Evolutionary conservation across 345 rosid genomes (phyloP).

Genomic region (Mallotus nudiflorus): DNA sequence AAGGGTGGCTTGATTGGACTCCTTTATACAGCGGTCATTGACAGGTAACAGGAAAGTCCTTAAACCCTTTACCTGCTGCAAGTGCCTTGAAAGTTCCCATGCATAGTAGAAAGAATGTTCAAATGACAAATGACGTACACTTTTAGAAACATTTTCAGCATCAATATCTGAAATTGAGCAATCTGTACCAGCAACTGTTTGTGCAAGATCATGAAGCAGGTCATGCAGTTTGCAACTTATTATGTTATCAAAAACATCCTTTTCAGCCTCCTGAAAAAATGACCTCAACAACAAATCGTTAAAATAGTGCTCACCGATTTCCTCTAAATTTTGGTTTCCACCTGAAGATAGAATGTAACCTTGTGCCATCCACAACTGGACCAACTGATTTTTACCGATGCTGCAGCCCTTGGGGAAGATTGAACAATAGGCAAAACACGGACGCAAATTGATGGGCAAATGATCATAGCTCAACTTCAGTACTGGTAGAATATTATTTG

Average conservation of each 20-base stretch:
- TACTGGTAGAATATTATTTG: conserved; percentile 11
- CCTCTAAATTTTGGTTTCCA: conserved; percentile 12
- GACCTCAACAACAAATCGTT: conserved; percentile 19
- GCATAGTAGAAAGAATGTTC: background rate
- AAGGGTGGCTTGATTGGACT: background rate
- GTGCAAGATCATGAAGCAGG: conserved; percentile 26
- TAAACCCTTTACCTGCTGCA: background rate
- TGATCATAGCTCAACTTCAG: conserved; percentile 23
- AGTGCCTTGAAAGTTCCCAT: background rate
- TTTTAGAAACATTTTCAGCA: conserved; percentile 7
- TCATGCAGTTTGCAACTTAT: conserved; percentile 22
- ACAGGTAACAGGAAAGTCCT: conserved; percentile 12
- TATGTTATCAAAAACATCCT: conserved; percentile 11
- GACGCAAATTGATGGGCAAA: conserved; percentile 15
- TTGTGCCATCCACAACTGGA: conserved; percentile 9
- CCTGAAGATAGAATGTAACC: conserved; percentile 3
- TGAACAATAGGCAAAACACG: conserved; percentile 24
- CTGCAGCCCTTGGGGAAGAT: conserved; percentile 12
- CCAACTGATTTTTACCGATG: background rate
- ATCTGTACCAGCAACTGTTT: conserved; percentile 12
- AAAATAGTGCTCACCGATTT: conserved; percentile 20
- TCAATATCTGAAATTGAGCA: background rate
- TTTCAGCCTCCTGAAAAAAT: conserved; percentile 24
- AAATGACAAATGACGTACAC: conserved; percentile 17
- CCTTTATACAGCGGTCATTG: background rate